Conservation (phyloP, 1,284 basidiomycete species). For the Volvariella surrecta region DNA sequence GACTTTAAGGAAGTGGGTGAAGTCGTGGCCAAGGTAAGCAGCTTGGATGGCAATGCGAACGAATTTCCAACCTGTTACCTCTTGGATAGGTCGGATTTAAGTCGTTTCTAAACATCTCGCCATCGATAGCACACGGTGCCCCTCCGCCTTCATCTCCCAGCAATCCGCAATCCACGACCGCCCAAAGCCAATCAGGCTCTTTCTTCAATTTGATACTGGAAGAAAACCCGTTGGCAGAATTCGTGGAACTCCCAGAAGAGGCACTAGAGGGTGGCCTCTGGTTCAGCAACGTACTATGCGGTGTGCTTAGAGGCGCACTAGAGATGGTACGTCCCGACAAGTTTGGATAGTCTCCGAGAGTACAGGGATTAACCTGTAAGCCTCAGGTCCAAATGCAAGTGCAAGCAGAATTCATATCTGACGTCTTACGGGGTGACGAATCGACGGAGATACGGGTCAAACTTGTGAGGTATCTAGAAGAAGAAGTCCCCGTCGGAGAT, state of each 20-base stretch:
- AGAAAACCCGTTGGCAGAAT: conserved; percentile 95
- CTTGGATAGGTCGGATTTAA: conserved; percentile 88
- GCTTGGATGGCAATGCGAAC: conserved; percentile 1
- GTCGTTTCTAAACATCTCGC: conserved; percentile 92
- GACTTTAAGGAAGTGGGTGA: conserved; percentile 95
- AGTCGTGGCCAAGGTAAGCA: conserved; percentile 77
- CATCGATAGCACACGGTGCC: conserved; percentile 66
- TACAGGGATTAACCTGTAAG: conserved; percentile 1
- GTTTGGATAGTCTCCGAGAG: not conserved
- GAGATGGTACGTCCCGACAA: conserved; percentile 79
- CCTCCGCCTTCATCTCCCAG: conserved; percentile 37
- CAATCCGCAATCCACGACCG: conserved; percentile 33
- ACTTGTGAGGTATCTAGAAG: conserved; percentile 88
- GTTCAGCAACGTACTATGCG: conserved; percentile 95
- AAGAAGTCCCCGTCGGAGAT: conserved; percentile 81
- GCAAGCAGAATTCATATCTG: conserved; percentile 83
- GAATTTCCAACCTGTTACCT: conserved; percentile 1
- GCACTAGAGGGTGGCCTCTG: conserved; percentile 88
- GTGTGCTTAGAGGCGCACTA: conserved; percentile 86
- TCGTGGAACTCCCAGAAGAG: conserved; percentile 94
- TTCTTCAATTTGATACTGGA: conserved; percentile 84
- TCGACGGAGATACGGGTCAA: conserved; percentile 90
- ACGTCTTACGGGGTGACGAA: conserved; percentile 89
- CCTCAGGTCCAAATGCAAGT: conserved; percentile 94
- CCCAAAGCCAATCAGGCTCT: conserved; percentile 30